Evolutionary conservation across 768 basidiomycete genomes (phyloP), one percentile per base, ranked within the genome.

Genomic region (Suillus alpinus): DNA sequence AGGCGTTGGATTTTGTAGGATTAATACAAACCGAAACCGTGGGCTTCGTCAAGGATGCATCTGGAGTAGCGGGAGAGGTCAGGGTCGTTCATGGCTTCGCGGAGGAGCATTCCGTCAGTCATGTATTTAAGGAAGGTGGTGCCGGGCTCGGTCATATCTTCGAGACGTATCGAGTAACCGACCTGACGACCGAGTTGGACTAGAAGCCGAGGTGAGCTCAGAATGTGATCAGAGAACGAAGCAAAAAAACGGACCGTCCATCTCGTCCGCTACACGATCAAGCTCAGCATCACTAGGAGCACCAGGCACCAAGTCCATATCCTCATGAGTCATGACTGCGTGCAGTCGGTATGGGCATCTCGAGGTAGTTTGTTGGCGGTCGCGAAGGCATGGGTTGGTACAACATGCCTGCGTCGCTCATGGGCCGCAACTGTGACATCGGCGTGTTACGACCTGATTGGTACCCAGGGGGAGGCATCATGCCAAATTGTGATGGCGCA

Each of bases 61-160:
- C 95, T 98, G 20, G 94, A 95, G 74, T 99, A 99, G 4, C 95
- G 86, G 32, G 82, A 80, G 41, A 98, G 84, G n/a, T 85, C 82
- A 16, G 93, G 91, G 75, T 98, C 95, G 75, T 95, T 92, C 95
- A 98, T 99, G 4, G 94, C 95, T 78, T 97, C 95, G 16, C 94
- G 87, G 20, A 96, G 85, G 58, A 94, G 86, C 94, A 97, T 97
- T 84, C 95, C 97, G 67, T 99, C 97, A 16, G 97, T 99, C 95
- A 98, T 97, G 78, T 99, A 98, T 73, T 97, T 98, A 64, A 99
- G 81, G 76, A 99, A 97, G 0, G 96, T 98, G 80, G 67, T 92
- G 84, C 44, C 95, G 91, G 92, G 94, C 91, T 73, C 73, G 13
- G 73, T 74, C 73, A 73, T 73, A 72, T 98, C 96, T 74, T 99